Percentiles rank a stretch among this genome's conserved stretches.
phyloP scores from a whole-genome alignment of 2,329 filamentous ascomycete species.

The Trichophyton mentagrophytes region DNA sequence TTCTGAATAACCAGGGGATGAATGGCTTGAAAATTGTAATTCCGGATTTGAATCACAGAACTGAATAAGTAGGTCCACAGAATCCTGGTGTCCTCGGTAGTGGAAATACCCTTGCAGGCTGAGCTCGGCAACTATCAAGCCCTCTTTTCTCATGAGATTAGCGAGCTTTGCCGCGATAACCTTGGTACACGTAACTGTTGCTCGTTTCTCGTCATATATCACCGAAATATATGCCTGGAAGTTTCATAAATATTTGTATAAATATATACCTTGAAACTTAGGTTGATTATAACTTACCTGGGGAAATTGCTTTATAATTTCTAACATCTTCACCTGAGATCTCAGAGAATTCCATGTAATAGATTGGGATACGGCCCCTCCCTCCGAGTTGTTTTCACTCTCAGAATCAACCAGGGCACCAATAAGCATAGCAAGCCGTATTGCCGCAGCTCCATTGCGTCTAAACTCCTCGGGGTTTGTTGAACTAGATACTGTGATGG shows the following conservation, averaged over 20 bases:
- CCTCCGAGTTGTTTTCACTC: slow-evolving; percentile 16
- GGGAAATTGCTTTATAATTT: slow-evolving; percentile 15
- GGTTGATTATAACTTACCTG: slow-evolving; percentile 9
- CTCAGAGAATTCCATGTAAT: background rate
- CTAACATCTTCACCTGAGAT: slow-evolving; percentile 13
- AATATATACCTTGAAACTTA: background rate
- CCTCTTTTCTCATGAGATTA: slow-evolving; percentile 17
- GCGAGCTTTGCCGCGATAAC: slow-evolving; percentile 12
- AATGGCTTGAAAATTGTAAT: slow-evolving; percentile 25
- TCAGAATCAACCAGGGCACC: slow-evolving; percentile 28
- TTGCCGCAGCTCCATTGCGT: slow-evolving; percentile 25
- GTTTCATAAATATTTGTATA: background rate
- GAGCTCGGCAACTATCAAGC: slow-evolving; percentile 20
- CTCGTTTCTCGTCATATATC: slow-evolving; percentile 26
- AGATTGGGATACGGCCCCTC: slow-evolving; percentile 18
- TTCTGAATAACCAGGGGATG: slow-evolving; percentile 18
- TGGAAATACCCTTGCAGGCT: slow-evolving; percentile 26
- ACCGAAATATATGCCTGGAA: slow-evolving; percentile 28
- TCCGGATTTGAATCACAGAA: slow-evolving; percentile 19
- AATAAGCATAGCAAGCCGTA: slow-evolving; percentile 30
- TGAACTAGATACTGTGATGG: slow-evolving; percentile 26
- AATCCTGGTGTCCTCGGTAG: slow-evolving; percentile 8
- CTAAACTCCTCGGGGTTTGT: slow-evolving; percentile 19
- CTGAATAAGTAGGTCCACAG: slow-evolving; percentile 14
- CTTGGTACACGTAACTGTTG: slow-evolving; percentile 24